Base-by-base conservation (phyloP, 345 rosid genomes). In the Brassica juncea region DNA sequence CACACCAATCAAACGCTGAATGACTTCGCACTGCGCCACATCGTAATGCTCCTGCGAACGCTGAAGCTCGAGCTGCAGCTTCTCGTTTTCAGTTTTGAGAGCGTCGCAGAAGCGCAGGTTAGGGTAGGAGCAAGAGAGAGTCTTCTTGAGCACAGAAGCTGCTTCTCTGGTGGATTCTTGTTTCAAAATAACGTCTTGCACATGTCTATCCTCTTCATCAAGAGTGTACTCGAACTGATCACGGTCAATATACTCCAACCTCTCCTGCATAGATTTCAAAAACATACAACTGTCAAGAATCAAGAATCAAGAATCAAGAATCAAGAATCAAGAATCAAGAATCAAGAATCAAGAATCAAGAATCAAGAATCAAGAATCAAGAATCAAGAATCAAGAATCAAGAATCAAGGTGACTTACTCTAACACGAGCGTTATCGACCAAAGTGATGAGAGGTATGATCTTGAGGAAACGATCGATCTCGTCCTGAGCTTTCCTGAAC, bases 381-480 rank as follows among this genome's bases (percentile, higher is more conserved):
- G 25, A 23, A 23, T 23, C 25, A 23, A 23, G 25, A 23, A 23
- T 23, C 25, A 23, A 23, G 25, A 23, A 23, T 23, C 25, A 23
- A 23, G 25, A 23, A 37, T 10, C 10, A 11, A 39, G 9, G 12
- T 59, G 4, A 31, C 49, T 67, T 88, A 94, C 99, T 91, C 97
- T 84, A 71, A 93, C 89, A 6, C 99, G 97, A 90, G 94, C 89
- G 80, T 90, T 95, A 68, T 95, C 99, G 9, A 95, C 98, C 8
- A 95, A 93, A 68, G 97, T 90, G 76, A 95, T 95, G 76, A 95
- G 96, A 2, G 99, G 99, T 27, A 95, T 86, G 61, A 93, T 90
- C 87, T 90, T 87, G 87, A 95, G 87, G 73, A 91, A 95, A 5
- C 90, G 90, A 76, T 95, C 99, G 52, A 95, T 95, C 91, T 95